Base-by-base conservation (phyloP, 345 rosid genomes). In the Ailanthus altissimus region DNA sequence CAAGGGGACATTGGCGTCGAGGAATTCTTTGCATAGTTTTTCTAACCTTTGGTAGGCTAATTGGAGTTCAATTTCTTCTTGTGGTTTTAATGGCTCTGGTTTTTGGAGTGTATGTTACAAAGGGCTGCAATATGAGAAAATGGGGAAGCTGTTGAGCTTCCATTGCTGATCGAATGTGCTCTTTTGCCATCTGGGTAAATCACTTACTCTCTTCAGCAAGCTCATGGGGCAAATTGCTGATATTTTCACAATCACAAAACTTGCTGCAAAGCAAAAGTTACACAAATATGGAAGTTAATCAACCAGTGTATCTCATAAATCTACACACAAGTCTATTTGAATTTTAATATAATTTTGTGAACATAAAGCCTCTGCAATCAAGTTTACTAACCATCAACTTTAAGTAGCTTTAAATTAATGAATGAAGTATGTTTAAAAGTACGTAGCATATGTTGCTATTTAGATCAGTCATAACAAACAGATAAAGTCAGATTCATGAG, bases 131-230 rank as follows among this genome's bases (percentile, higher is more conserved):
- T 84, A 86, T 2, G 99, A 78, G 84, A 95, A 89, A 69, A 95
- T 81, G 0, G 99, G 92, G 5, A 91, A 78, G 2, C 87, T 61
- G 67, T 84, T 74, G 15, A 77, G 83, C 81, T 93, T 95, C 99
- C 99, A 95, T 1, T 96, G 90, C 45, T 93, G 94, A 53, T 81
- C 79, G 60, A 89, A 88, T 0, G 82, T 79, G 72, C 77, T 88
- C 74, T 91, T 78, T 78, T 95, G 92, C 99, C 99, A 95, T 32
- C 99, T 81, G 21, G 93, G 84, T 65, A 93, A 66, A 78, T 93
- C 96, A 75, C 98, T 91, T 6, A 93, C 87, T 75, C 92, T 81
- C 77, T 83, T 83, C 3, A 95, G 84, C 74, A 93, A 75, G n/a
- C 85, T 69, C 51, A 89, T 84, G 11, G 94, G 94, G 84, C 90